Percentiles rank a stretch among this genome's conserved stretches.
phyloP scores from a whole-genome alignment of 2,329 filamentous ascomycete genomes.

The Apiospora sp. region DNA sequence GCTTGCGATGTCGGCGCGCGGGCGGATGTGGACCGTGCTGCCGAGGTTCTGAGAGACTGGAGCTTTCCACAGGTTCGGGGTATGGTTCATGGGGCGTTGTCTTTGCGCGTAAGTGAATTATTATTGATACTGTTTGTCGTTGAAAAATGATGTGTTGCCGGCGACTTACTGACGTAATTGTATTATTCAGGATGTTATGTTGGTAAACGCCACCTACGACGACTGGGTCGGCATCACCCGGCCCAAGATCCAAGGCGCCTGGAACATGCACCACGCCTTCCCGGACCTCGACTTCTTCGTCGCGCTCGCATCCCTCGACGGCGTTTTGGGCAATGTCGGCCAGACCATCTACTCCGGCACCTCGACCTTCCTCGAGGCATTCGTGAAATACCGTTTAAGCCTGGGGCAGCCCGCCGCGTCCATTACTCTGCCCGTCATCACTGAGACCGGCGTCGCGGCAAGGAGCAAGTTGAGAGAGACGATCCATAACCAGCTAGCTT shows the following conservation, averaged over 20 bases:
- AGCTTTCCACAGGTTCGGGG: not conserved
- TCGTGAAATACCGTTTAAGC: not conserved
- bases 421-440: slow-evolving; percentile 1
- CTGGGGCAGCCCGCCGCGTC: not conserved
- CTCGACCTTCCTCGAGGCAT: slow-evolving; percentile 7
- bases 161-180: not conserved
- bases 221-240: not conserved
- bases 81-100: slow-evolving; percentile 10
- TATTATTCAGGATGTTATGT: not conserved
- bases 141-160: not conserved
- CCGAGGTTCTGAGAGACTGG: not conserved
- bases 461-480: not conserved
- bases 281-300: slow-evolving; percentile 27
- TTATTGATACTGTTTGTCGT: not conserved
- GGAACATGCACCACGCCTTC: slow-evolving; percentile 4
- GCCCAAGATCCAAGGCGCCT: not conserved
- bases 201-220: not conserved
- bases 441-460: not conserved
- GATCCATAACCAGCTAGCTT: not conserved
- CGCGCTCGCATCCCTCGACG: not conserved
- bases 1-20: slow-evolving; percentile 16
- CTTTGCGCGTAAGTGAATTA: slow-evolving; percentile 28
- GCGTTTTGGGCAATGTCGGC: not conserved
- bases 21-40: not conserved
- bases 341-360: slow-evolving; percentile 18